Evolutionary conservation across 352 stramenopile genomes (phyloP).

Genomic region (Phytophthora colocasiae): DNA sequence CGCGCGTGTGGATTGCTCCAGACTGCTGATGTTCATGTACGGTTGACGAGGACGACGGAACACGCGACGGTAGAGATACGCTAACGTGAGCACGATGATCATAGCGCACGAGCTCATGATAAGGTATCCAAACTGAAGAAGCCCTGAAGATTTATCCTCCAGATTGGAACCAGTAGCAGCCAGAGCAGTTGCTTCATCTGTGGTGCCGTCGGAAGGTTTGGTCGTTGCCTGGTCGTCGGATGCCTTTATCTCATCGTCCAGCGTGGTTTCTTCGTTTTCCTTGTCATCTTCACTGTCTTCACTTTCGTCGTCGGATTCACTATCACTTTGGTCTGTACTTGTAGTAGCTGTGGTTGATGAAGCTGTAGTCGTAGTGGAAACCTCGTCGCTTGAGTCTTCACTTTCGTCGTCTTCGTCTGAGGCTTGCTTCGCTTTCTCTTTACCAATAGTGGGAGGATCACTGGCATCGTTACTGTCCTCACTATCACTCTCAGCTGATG

Average conservation of each 20-base stretch:
- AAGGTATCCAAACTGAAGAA: conserved; percentile 69
- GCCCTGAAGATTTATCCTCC: conserved; percentile 38
- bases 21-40: conserved; percentile 81
- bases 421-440: conserved; percentile 9
- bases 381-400: conserved; percentile 26
- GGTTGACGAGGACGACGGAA: conserved; percentile 62
- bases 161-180: conserved; percentile 32
- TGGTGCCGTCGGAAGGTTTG: conserved; percentile 9
- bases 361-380: conserved; percentile 1
- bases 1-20: conserved; percentile 37
- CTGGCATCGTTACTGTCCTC: conserved; percentile 27
- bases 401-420: conserved; percentile 27
- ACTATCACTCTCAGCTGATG: conserved; percentile 16
- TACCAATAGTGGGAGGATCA: conserved; percentile 4
- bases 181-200: conserved; percentile 23
- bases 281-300: conserved; percentile 27
- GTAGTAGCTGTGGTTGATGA: background rate
- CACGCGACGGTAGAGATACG: conserved; percentile 76
- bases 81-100: conserved; percentile 65
- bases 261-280: conserved; percentile 29
- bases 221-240: conserved; percentile 8
- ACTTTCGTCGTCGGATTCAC: conserved; percentile 19
- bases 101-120: conserved; percentile 68
- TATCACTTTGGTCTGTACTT: conserved; percentile 8
- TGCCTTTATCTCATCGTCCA: conserved; percentile 38